Base-by-base conservation (phyloP, 1,284 basidiomycete genomes). In the Ceratobasidium sp. region DNA sequence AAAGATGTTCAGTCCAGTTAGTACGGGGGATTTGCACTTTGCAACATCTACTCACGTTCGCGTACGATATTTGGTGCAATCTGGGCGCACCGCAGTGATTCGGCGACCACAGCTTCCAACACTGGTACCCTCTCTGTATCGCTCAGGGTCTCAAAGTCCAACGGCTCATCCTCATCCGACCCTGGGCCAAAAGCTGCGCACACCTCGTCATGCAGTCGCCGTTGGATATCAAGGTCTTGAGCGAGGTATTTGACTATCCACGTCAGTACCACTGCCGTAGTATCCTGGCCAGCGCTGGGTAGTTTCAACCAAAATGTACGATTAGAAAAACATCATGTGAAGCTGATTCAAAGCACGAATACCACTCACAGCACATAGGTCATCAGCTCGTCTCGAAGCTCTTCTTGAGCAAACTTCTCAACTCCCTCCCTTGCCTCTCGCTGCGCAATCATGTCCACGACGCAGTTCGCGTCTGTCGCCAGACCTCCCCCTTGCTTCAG, bases 211-310 rank as follows among this genome's bases (percentile, higher is more conserved):
- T 59, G 69, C 3, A 76, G 64, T 16, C 52, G 75, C 8, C 30
- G 66, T 20, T 77, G 75, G 20, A 77, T 68, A 0, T 68, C 66
- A 2, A 44, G 0, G 27, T 77, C 75, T 20, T n/a, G 16, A 16
- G 66, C 44, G 0, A 77, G 27, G 52, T 55, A 77, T 30, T 77
- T 77, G 54, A 77, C 44, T 0, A 60, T 14, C 75, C 75, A 77
- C 16, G 38, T 55, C 12, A 77, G 55, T 3, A 46, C n/a, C 4
- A 57, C 38, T 4, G 75, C 65, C 16, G 75, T 77, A 5, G 75
- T 68, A 18, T 77, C 75, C 27, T 77, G 75, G 7, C 65, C 75
- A 33, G 52, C 75, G 3, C 75, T 68, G 23, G 4, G 18, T 14
- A 27, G 18, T 60, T 18, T 8, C 7, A 20, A 6, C n/a, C 48